Conservation (phyloP, 768 basidiomycete species). For the Leccinellum luteum region DNA sequence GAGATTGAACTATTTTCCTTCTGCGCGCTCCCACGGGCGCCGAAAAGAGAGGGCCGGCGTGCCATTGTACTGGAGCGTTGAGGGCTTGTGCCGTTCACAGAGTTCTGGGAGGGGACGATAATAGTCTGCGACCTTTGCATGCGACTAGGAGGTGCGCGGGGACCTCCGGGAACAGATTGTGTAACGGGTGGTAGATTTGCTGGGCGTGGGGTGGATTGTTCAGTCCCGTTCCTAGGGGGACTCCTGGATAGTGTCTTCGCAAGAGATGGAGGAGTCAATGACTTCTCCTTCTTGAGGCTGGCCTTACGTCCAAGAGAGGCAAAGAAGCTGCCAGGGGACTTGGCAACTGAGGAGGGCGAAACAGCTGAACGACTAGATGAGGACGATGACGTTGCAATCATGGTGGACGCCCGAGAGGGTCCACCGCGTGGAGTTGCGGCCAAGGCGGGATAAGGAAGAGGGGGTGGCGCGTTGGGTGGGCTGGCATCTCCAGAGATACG, state of each 20-base stretch:
- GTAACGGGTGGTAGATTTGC: slow-evolving; percentile 30
- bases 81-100: slow-evolving; percentile 11
- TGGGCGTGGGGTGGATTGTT: slow-evolving; percentile 29
- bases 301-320: slow-evolving; percentile 71
- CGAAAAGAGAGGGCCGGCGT: slow-evolving; percentile 30
- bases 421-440: slow-evolving; percentile 36
- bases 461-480: slow-evolving; percentile 53
- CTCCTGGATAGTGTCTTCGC: slow-evolving; percentile 37
- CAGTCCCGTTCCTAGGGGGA: slow-evolving; percentile 28
- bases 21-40: slow-evolving; percentile 17
- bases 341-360: slow-evolving; percentile 40
- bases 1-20: slow-evolving; percentile 5
- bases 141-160: slow-evolving; percentile 64
- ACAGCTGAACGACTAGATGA: slow-evolving; percentile 47
- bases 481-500: slow-evolving; percentile 45
- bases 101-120: slow-evolving; percentile 38
- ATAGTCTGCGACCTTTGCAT: slow-evolving; percentile 68
- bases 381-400: slow-evolving; percentile 40
- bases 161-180: slow-evolving; percentile 70
- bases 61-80: slow-evolving; percentile 33
- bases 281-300: slow-evolving; percentile 46
- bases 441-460: slow-evolving; percentile 75
- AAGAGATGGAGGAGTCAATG: slow-evolving; percentile 31
- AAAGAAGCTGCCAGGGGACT: slow-evolving; percentile 62
- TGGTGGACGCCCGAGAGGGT: slow-evolving; percentile 31